These are phyloP conservation scores for Teunomyces kruisii DNA, from an alignment of 805 yeast genomes.

Conservation along the genomic window DNA sequence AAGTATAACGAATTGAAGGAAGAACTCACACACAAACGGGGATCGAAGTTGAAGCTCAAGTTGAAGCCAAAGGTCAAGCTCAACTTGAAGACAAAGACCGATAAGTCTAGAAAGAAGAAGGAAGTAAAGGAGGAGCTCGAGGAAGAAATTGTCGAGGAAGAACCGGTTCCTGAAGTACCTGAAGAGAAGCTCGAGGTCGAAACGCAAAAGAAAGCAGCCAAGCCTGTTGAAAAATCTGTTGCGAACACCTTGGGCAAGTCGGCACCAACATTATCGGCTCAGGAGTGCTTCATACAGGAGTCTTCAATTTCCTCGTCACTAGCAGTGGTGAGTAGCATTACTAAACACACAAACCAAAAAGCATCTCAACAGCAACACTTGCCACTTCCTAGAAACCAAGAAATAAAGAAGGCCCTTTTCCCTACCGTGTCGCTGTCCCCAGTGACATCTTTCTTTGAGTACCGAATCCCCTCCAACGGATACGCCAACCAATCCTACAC, in stretches of 20 bases:
- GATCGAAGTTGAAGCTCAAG: conserved; percentile 23
- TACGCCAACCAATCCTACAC: conserved; percentile 39
- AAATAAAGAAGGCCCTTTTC: conserved; percentile 28
- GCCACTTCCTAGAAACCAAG: conserved; percentile 26
- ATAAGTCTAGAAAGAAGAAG: conserved; percentile 16
- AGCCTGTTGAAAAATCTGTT: conserved; percentile 6
- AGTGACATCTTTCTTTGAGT: conserved; percentile 35
- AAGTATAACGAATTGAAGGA: conserved; percentile 31
- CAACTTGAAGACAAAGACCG: conserved; percentile 22
- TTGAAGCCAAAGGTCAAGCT: conserved; percentile 30
- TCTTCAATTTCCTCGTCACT: conserved; percentile 33
- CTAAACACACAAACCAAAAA: conserved; percentile 10
- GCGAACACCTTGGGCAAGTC: conserved; percentile 27
- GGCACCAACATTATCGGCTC: conserved; percentile 22
- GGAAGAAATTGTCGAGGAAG: conserved; percentile 14
- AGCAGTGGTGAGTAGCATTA: conserved; percentile 11
- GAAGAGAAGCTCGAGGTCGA: conserved; percentile 1
- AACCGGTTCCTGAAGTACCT: conserved; percentile 5
- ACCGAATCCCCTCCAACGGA: conserved; percentile 38
- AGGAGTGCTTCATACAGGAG: conserved; percentile 38
- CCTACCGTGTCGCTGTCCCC: conserved; percentile 29
- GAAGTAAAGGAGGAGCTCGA: conserved; percentile 20
- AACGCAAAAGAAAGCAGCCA: not conserved
- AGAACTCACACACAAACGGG: conserved; percentile 14
- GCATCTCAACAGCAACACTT: conserved; percentile 8